phyloP scores from a whole-genome alignment of 2,329 filamentous ascomycete genomes.

The Podosphaera xanthii region DNA sequence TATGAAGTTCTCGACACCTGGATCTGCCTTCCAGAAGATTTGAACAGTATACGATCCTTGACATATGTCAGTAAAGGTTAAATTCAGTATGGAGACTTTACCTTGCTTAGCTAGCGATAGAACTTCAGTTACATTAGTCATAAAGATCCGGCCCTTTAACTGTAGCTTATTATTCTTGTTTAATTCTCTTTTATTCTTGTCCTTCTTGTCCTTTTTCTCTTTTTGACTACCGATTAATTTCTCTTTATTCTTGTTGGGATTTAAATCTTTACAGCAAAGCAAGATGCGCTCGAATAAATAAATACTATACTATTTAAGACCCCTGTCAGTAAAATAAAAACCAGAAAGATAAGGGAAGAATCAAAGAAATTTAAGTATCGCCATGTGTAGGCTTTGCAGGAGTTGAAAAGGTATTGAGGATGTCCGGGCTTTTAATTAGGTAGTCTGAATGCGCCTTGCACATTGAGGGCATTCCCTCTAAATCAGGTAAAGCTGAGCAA shows the following conservation, averaged over 20 bases:
- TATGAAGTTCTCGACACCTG: slow-evolving; percentile 85
- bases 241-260: slow-evolving; percentile 56
- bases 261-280: slow-evolving; percentile 88
- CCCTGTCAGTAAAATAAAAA: background rate
- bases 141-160: slow-evolving; percentile 92
- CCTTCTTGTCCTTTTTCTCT: slow-evolving; percentile 52
- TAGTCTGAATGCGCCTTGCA: background rate
- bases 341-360: slow-evolving; percentile 4
- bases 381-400: slow-evolving; percentile 2
- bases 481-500: background rate
- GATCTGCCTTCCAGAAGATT: slow-evolving; percentile 96
- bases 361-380: slow-evolving; percentile 3
- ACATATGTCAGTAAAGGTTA: slow-evolving; percentile 12
- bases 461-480: background rate
- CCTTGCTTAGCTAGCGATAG: slow-evolving; percentile 69
- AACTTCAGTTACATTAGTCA: slow-evolving; percentile 97
- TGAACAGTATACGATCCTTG: slow-evolving; percentile 81
- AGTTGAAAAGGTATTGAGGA: background rate
- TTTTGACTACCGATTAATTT: slow-evolving; percentile 44
- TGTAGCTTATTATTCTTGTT: slow-evolving; percentile 55
- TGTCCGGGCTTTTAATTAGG: background rate
- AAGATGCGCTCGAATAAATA: slow-evolving; percentile 92
- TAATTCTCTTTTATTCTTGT: slow-evolving; percentile 47
- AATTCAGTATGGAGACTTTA: slow-evolving; percentile 21
- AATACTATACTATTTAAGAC: slow-evolving; percentile 56